phyloP scores from a whole-genome alignment of 768 basidiomycete species.

The Termitomyces sp. region DNA sequence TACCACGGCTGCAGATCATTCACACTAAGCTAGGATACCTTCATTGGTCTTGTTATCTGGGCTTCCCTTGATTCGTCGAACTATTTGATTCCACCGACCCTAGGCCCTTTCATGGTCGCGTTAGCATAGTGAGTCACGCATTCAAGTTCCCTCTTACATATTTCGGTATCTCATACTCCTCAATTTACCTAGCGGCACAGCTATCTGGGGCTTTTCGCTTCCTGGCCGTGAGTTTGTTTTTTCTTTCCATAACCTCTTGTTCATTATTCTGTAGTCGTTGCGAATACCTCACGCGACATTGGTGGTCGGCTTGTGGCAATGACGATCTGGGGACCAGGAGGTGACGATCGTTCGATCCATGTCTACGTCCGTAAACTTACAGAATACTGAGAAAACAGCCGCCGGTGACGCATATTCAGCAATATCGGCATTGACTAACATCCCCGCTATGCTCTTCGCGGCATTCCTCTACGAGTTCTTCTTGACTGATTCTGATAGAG shows the following conservation, averaged over 20 bases:
- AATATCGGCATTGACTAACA: constrained; percentile 58
- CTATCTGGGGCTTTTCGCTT: constrained; percentile 57
- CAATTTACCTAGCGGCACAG: constrained; percentile 33
- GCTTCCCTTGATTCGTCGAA: constrained; percentile 54
- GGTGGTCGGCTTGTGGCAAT: constrained; percentile 58
- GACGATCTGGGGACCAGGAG: constrained; percentile 51
- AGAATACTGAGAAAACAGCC: constrained; percentile 25
- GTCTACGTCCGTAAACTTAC: too few relatives aligned
- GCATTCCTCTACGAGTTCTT: constrained; percentile 50
- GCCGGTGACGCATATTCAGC: constrained; percentile 53
- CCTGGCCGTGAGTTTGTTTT: constrained; percentile 34
- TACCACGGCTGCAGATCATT: neutral
- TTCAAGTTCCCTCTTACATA: neutral
- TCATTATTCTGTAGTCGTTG: constrained; percentile 33
- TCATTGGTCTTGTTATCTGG: constrained; percentile 49
- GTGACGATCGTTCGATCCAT: constrained; percentile 19
- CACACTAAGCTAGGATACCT: constrained; percentile 28
- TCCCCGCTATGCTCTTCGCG: constrained; percentile 55
- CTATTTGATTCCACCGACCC: constrained; percentile 45
- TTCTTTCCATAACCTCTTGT: neutral
- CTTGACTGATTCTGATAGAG: constrained; percentile 52
- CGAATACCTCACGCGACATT: constrained; percentile 66
- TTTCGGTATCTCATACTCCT: neutral
- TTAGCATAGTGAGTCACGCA: constrained; percentile 48
- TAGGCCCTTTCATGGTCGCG: constrained; percentile 46